Evolutionary conservation across 2,329 filamentous ascomycete genomes (phyloP).

Genomic region (Akanthomyces uredinophilus): DNA sequence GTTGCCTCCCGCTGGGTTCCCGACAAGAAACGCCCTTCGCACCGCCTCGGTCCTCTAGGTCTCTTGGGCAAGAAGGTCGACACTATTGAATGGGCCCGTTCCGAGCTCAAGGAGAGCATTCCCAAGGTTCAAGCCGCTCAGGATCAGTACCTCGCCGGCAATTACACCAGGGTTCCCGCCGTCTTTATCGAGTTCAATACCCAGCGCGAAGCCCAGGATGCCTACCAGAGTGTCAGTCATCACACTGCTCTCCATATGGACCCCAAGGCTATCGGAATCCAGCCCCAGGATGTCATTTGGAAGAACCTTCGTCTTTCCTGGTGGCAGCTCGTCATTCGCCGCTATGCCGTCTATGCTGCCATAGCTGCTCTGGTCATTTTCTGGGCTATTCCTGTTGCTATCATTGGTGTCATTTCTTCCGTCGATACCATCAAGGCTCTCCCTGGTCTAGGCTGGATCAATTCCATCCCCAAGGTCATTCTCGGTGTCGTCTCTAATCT

Average conservation of each 20-base stretch:
- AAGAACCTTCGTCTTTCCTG: slow-evolving; percentile 62
- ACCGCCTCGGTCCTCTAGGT: slow-evolving; percentile 59
- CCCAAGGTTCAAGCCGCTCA: slow-evolving; percentile 61
- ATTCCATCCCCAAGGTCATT: slow-evolving; percentile 63
- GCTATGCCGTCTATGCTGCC: slow-evolving; percentile 57
- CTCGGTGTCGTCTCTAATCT: slow-evolving; percentile 79
- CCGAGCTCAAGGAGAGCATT: slow-evolving; percentile 48
- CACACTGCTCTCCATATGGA: slow-evolving; percentile 79
- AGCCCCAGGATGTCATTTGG: slow-evolving; percentile 82
- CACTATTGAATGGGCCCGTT: slow-evolving; percentile 78
- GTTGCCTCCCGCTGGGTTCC: slow-evolving; percentile 63
- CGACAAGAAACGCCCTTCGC: slow-evolving; percentile 63
- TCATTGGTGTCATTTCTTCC: slow-evolving; percentile 82
- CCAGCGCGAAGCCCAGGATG: slow-evolving; percentile 77
- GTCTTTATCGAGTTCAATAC: slow-evolving; percentile 91
- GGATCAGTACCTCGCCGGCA: slow-evolving; percentile 58
- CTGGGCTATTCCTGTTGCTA: slow-evolving; percentile 71
- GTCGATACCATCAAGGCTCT: slow-evolving; percentile 64
- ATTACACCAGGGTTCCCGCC: slow-evolving; percentile 60
- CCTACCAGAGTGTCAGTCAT: slow-evolving; percentile 77
- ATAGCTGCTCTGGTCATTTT: slow-evolving; percentile 75
- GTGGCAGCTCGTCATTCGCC: slow-evolving; percentile 71
- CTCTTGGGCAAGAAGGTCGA: slow-evolving; percentile 66
- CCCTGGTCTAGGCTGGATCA: slow-evolving; percentile 69
- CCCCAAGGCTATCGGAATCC: slow-evolving; percentile 76